phyloP scores from a whole-genome alignment of 2,329 filamentous ascomycete species.

The Alternaria brassicae region DNA sequence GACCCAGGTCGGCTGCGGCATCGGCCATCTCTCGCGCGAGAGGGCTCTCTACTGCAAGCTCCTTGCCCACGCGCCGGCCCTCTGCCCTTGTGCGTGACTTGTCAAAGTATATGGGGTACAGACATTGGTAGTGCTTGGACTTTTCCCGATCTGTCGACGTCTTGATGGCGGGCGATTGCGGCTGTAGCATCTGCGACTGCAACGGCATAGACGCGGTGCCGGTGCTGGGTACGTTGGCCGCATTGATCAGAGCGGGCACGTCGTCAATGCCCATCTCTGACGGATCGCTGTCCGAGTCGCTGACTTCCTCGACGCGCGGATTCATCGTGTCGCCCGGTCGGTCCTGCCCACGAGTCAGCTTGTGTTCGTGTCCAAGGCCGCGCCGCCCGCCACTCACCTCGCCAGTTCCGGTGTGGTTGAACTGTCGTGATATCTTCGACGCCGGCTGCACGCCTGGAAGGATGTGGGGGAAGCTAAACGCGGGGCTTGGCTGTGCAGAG shows the following conservation, averaged over 20 bases:
- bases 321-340: slow-evolving; percentile 50
- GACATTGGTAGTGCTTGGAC: slow-evolving; percentile 80
- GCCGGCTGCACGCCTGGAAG: slow-evolving; percentile 2
- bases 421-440: slow-evolving; percentile 5
- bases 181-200: slow-evolving; percentile 45
- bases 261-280: slow-evolving; percentile 81
- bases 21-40: slow-evolving; percentile 88
- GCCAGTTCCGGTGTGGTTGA: not conserved
- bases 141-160: slow-evolving; percentile 57
- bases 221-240: slow-evolving; percentile 42
- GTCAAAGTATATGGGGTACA: slow-evolving; percentile 98
- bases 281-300: slow-evolving; percentile 74
- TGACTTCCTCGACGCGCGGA: slow-evolving; percentile 90
- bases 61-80: slow-evolving; percentile 77
- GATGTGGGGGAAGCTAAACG: slow-evolving; percentile 19
- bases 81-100: slow-evolving; percentile 73
- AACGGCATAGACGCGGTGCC: slow-evolving; percentile 35
- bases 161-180: slow-evolving; percentile 52
- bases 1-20: slow-evolving; percentile 69
- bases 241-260: slow-evolving; percentile 66
- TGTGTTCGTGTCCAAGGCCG: not conserved
- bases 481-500: slow-evolving; percentile 12
- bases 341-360: slow-evolving; percentile 45
- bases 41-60: slow-evolving; percentile 81
- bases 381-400: slow-evolving; percentile 4